Conservation (phyloP, 768 basidiomycete species). For the Calocybe indica region DNA sequence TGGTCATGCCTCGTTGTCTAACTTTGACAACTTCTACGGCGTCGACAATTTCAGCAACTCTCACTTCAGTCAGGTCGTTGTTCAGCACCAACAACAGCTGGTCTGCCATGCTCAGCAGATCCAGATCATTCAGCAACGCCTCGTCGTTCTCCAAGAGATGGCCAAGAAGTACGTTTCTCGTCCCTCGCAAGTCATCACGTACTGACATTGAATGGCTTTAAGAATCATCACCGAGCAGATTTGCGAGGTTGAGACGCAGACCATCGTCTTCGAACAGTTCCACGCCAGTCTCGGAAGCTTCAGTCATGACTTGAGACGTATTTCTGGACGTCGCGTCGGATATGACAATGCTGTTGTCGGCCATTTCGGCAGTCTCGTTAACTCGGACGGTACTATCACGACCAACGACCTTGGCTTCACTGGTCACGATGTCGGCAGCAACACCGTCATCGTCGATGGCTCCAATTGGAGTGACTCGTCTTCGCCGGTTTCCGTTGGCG, state of each 20-base stretch:
- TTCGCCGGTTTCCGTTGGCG: constrained; percentile 17
- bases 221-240: constrained; percentile 25
- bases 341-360: constrained; percentile 25
- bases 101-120: constrained; percentile 23
- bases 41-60: constrained; percentile 26
- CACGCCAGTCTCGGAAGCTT: constrained; percentile 21
- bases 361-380: constrained; percentile 21
- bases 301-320: constrained; percentile 23
- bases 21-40: constrained; percentile 35
- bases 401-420: constrained; percentile 25
- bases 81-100: constrained; percentile 14
- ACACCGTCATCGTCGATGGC: constrained; percentile 17
- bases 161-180: constrained; percentile 20
- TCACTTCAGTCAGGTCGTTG: constrained; percentile 18
- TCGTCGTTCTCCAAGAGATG: constrained; percentile 28
- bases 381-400: constrained; percentile 22
- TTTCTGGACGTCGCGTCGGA: constrained; percentile 22
- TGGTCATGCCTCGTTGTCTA: constrained; percentile 21
- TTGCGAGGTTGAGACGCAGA: constrained; percentile 32
- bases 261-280: constrained; percentile 30
- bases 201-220: background rate
- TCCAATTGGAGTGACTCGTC: constrained; percentile 21
- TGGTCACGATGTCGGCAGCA: constrained; percentile 22
- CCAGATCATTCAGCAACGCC: constrained; percentile 26
- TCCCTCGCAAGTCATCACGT: background rate